Percentiles rank a stretch among this genome's conserved stretches.
These are phyloP conservation scores for Tulasnella sp. DNA, from an alignment of 768 basidiomycete genomes.

Conservation along the genomic window DNA sequence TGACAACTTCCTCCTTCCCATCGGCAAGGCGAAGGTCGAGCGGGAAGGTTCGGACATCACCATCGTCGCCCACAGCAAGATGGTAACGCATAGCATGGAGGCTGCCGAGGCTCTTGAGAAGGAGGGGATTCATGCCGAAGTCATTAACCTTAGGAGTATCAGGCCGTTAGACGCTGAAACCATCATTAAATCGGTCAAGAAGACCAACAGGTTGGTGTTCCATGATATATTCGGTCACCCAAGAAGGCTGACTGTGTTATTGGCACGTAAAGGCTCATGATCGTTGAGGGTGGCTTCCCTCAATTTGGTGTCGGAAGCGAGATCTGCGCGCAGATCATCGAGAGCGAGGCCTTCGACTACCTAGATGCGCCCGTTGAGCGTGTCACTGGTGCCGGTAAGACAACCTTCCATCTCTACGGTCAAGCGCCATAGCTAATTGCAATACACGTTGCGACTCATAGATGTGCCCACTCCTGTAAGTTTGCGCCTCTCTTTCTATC, in stretches of 20 bases:
- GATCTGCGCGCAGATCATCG: conserved; percentile 94
- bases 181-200: conserved; percentile 94
- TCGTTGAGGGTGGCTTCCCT: conserved; percentile 98
- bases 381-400: conserved; percentile 72
- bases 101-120: conserved; percentile 88
- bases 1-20: conserved; percentile 87
- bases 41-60: conserved; percentile 87
- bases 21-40: conserved; percentile 97
- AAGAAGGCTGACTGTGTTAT: background rate
- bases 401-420: background rate
- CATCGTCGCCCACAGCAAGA: conserved; percentile 94
- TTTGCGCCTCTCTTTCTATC: background rate
- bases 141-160: conserved; percentile 93
- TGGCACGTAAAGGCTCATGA: conserved; percentile 52
- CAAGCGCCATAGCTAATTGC: background rate
- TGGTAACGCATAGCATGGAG: conserved; percentile 91
- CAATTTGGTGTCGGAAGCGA: conserved; percentile 97
- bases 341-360: conserved; percentile 97
- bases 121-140: conserved; percentile 95
- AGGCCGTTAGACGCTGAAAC: conserved; percentile 97
- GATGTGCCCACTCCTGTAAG: conserved; percentile 90
- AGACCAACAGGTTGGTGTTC: conserved; percentile 71
- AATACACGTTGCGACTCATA: background rate
- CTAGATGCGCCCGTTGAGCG: conserved; percentile 98
- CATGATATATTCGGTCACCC: background rate